Evolutionary conservation across 2,329 filamentous ascomycete species (phyloP).

Genomic region (Colletotrichum karsti): DNA sequence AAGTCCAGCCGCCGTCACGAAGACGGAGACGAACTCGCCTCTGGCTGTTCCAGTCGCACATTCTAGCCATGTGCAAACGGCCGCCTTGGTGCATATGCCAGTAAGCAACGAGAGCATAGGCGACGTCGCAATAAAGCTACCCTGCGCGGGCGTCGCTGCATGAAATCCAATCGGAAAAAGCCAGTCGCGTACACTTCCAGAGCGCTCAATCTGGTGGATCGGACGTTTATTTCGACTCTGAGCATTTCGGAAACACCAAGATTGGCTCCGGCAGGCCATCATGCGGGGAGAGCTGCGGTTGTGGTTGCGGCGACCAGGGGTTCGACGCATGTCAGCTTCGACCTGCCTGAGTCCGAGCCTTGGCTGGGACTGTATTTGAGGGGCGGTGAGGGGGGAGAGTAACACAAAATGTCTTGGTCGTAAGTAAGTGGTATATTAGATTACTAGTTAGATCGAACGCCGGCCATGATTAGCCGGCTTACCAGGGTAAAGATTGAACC

Average conservation of each 20-base stretch:
- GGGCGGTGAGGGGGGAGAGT: background rate
- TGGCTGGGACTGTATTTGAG: background rate
- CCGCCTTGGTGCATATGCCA: conserved; percentile 3
- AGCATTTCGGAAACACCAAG: background rate
- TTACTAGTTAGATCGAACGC: background rate
- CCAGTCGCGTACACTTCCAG: background rate
- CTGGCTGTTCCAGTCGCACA: no score
- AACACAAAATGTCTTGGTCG: background rate
- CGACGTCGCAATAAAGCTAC: conserved; percentile 3
- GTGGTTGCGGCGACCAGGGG: background rate
- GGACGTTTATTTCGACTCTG: background rate
- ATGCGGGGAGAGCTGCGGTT: background rate
- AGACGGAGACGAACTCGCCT: no score
- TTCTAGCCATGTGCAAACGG: no score
- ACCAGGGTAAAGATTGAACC: background rate
- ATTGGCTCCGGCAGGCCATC: background rate
- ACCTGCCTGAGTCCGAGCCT: background rate
- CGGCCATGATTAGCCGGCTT: background rate
- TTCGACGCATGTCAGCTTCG: background rate
- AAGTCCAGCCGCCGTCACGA: no score
- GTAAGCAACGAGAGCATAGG: background rate
- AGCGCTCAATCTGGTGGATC: background rate
- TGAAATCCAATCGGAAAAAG: conserved; percentile 6
- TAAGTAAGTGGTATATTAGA: background rate
- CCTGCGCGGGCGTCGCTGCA: background rate